Evolutionary conservation across 805 yeast species (phyloP), one percentile per base, ranked within the genome.

Genomic region (Pichia pseudocactophila): DNA sequence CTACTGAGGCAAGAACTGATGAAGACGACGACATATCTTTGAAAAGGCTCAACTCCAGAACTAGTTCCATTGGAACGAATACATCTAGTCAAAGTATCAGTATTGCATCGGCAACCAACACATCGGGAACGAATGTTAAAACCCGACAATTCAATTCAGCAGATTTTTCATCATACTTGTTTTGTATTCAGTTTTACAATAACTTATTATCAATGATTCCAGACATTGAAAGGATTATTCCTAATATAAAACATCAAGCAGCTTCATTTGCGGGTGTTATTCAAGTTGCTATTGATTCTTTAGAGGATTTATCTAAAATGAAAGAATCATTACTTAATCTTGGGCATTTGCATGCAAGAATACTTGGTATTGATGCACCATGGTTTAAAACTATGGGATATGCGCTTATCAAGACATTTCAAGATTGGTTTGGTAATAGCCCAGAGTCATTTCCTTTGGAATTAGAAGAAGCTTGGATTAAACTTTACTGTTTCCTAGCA

Each of bases 181-280:
- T 85, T 57, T 82, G 90, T 54, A 70, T 79, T 41, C 94, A 85
- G 57, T 74, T 85, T 55, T 85, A 84, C 61, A 73, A 78, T 40
- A 85, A 83, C 54, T 61, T 85, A 40, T 63, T 84, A 31, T 59
- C 74, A 0, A 73, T 76, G 72, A 76, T 73, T 50, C 78, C 85
- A 0, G 64, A 64, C 12, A 65, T 86, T 47, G 86, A 80, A 50
- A 68, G 65, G 32, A 56, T 78, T 55, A 83, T 82, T 57, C 94
- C 95, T 0, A 76, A 84, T 6, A 76, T 84, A 49, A 73, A 73
- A 48, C 88, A 82, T 56, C 95, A 86, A 62, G 87, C 92, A 1
- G 74, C 77, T 13, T 74, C 89, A 7, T 80, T 85, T 65, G 87
- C 90, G 0, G 88, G 89, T 5, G 85, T 85, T 16, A 59, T 86